Evolutionary conservation across 768 basidiomycete genomes (phyloP).

Genomic region (Cystobasidiopsis lactophilus): DNA sequence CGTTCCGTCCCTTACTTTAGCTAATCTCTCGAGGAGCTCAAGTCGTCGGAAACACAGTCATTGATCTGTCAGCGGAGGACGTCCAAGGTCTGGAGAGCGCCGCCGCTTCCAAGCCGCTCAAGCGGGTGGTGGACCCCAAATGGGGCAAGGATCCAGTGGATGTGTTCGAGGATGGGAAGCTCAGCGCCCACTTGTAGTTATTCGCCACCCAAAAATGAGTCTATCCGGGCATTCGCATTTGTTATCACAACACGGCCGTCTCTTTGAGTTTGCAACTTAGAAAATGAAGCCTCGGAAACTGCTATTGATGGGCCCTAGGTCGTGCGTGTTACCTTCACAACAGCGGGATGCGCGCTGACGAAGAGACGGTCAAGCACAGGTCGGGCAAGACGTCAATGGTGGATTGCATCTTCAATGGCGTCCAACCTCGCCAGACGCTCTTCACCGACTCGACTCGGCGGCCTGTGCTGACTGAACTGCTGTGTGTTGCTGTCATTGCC

Average conservation of each 20-base stretch:
- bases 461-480: background rate
- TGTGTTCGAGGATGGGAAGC: slow-evolving; percentile 36
- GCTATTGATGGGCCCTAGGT: background rate
- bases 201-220: too few relatives aligned
- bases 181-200: background rate
- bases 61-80: slow-evolving; percentile 25
- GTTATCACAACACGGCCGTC: too few relatives aligned
- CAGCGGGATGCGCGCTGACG: background rate
- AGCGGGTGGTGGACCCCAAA: slow-evolving; percentile 39
- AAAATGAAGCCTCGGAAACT: too few relatives aligned
- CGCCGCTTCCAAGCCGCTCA: slow-evolving; percentile 35
- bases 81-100: slow-evolving; percentile 34
- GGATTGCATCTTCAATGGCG: background rate
- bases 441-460: background rate
- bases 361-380: background rate
- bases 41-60: slow-evolving; percentile 15
- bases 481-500: background rate
- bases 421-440: background rate
- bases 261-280: too few relatives aligned
- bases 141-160: slow-evolving; percentile 30
- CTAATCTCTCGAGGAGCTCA: background rate
- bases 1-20: slow-evolving; percentile 18
- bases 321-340: background rate
- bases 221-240: too few relatives aligned
- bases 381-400: background rate